phyloP scores from a whole-genome alignment of 179 eudicot genomes.

The Nepenthes alata region DNA sequence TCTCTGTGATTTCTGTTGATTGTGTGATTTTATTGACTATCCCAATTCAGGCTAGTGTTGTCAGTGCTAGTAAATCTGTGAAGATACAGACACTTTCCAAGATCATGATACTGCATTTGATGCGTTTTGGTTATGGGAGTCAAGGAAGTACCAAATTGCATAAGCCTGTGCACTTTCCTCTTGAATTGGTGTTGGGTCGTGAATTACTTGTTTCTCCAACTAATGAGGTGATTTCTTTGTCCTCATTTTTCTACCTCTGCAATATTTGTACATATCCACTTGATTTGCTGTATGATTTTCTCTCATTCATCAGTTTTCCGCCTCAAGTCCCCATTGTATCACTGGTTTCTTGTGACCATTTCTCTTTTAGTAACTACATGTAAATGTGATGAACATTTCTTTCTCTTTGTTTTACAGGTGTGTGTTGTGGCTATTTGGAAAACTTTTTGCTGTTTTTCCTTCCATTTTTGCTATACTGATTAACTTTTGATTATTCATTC shows the following conservation, averaged over 20 bases:
- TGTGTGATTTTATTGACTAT: constrained; percentile 1
- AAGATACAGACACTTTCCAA: constrained; percentile 71
- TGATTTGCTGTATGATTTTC: neutral
- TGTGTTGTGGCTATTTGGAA: too few species aligned
- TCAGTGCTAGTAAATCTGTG: constrained; percentile 68
- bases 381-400: too few species aligned
- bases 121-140: constrained; percentile 82
- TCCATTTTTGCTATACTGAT: too few species aligned
- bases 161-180: constrained; percentile 71
- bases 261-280: neutral
- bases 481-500: too few species aligned
- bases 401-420: too few species aligned
- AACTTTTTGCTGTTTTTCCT: too few species aligned
- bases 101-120: constrained; percentile 75
- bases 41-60: constrained; percentile 58
- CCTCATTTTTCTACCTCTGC: neutral
- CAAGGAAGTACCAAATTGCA: constrained; percentile 83
- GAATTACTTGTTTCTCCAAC: constrained; percentile 66
- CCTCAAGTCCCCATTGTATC: too few species aligned
- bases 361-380: too few species aligned
- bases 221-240: constrained; percentile 37
- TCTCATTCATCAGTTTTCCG: too few species aligned
- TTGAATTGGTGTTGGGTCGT: constrained; percentile 56
- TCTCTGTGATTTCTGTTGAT: neutral
- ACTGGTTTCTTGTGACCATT: too few species aligned